Percentiles rank a stretch among this genome's conserved stretches.
phyloP scores from a whole-genome alignment of 441 rosid species.

The Euphorbia schlechtendalii region DNA sequence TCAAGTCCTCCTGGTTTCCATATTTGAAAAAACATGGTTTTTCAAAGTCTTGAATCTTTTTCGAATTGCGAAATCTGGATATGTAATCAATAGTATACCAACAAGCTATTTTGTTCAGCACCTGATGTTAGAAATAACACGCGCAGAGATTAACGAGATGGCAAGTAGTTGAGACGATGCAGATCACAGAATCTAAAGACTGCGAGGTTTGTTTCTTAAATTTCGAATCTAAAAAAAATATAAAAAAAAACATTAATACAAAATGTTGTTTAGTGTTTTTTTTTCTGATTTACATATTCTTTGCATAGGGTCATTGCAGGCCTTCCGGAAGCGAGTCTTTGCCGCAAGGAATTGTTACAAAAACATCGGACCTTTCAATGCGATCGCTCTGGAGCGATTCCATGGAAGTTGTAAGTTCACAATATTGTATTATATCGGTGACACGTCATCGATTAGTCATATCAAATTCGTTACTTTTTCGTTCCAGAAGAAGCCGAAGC shows the following conservation, averaged over 20 bases:
- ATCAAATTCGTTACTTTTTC: neutral
- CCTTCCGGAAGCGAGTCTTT: conserved; percentile 53
- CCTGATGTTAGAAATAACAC: conserved; percentile 15
- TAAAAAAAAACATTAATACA: too few relatives aligned
- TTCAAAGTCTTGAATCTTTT: too few relatives aligned
- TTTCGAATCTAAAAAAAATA: too few relatives aligned
- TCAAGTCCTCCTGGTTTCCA: neutral
- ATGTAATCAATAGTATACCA: neutral
- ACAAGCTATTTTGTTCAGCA: neutral
- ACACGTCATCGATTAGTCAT: neutral
- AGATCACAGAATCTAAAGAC: conserved; percentile 21
- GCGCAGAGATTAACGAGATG: conserved; percentile 55
- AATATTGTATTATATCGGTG: neutral
- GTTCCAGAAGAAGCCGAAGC: conserved; percentile 37
- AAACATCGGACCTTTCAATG: conserved; percentile 63
- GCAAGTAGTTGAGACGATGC: conserved; percentile 30
- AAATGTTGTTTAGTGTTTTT: too few relatives aligned
- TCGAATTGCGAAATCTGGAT: too few relatives aligned
- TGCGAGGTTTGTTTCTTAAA: conserved; percentile 52
- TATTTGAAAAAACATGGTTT: too few relatives aligned
- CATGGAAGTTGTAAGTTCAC: conserved; percentile 28
- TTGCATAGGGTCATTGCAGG: conserved; percentile 36
- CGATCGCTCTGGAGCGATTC: conserved; percentile 49
- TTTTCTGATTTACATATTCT: neutral
- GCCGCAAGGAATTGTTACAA: conserved; percentile 62